These are phyloP conservation scores for California macrophylla DNA, from an alignment of 441 rosid genomes.

Conservation along the genomic window DNA sequence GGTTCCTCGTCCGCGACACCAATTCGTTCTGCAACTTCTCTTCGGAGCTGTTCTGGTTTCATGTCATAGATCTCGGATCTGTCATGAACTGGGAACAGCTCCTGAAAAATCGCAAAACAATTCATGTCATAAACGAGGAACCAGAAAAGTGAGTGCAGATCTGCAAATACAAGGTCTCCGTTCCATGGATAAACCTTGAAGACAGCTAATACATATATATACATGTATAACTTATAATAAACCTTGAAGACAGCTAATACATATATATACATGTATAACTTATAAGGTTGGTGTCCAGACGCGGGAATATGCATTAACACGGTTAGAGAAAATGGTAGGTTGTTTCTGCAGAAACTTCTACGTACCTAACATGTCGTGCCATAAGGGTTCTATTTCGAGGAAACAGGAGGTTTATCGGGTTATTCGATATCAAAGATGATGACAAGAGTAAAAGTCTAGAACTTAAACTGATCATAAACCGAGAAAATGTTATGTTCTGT, in stretches of 20 bases:
- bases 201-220: background rate
- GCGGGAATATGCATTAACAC: background rate
- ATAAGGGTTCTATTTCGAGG: no score
- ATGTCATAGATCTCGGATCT: no score
- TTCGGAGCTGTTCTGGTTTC: background rate
- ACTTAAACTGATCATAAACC: no score
- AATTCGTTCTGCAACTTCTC: background rate
- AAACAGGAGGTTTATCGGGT: no score
- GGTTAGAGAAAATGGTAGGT: background rate
- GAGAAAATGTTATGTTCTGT: no score
- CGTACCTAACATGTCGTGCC: background rate
- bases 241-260: background rate
- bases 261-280: no score
- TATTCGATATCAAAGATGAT: no score
- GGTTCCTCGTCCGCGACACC: background rate
- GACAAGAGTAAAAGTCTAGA: no score
- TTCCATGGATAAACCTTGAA: background rate
- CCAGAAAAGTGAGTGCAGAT: background rate
- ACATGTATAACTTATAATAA: no score
- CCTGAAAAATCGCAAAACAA: background rate
- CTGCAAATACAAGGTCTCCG: no score
- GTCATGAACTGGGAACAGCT: background rate
- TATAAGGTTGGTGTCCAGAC: background rate
- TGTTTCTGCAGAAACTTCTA: background rate
- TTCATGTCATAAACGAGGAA: background rate